Conservation (phyloP, 2,329 filamentous ascomycete species). For the Aspergillus sojae region DNA sequence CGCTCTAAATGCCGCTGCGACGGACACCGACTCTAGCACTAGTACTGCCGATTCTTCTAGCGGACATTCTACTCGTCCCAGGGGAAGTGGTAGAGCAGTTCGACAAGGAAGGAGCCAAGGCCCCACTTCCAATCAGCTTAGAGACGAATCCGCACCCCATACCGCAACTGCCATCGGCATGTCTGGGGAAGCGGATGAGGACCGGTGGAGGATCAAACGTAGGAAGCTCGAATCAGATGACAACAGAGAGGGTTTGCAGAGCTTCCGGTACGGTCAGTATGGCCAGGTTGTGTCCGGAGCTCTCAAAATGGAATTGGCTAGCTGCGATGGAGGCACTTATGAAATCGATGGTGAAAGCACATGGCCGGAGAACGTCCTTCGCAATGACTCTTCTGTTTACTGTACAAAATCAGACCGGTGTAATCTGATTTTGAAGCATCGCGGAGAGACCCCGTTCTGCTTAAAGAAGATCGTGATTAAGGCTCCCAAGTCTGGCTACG, state of each 20-base stretch:
- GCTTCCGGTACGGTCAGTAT: slow-evolving; percentile 79
- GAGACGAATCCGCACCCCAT: slow-evolving; percentile 30
- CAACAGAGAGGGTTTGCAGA: slow-evolving; percentile 48
- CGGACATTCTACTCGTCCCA: slow-evolving; percentile 25
- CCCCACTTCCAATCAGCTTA: slow-evolving; percentile 23
- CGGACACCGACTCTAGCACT: slow-evolving; percentile 23
- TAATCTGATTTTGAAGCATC: slow-evolving; percentile 82
- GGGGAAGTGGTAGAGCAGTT: slow-evolving; percentile 21
- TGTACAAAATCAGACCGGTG: slow-evolving; percentile 86
- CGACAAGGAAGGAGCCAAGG: slow-evolving; percentile 18
- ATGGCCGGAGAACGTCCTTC: slow-evolving; percentile 78
- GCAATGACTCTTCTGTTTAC: slow-evolving; percentile 81
- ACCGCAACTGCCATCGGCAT: slow-evolving; percentile 32
- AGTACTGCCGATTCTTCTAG: slow-evolving; percentile 18
- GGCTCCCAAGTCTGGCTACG: slow-evolving; percentile 78
- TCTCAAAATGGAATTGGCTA: slow-evolving; percentile 83
- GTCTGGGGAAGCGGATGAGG: slow-evolving; percentile 27
- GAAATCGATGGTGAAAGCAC: slow-evolving; percentile 59
- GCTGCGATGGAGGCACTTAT: slow-evolving; percentile 79
- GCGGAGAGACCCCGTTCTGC: slow-evolving; percentile 77
- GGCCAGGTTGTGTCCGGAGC: slow-evolving; percentile 84
- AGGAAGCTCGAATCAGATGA: slow-evolving; percentile 71
- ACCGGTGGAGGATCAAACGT: slow-evolving; percentile 62
- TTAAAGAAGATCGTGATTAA: slow-evolving; percentile 86
- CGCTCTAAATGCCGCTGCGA: slow-evolving; percentile 13